Percentiles rank a stretch among this genome's conserved stretches.
These are phyloP conservation scores for Saturnispora gosingensis DNA, from an alignment of 805 yeast species.

Conservation along the genomic window DNA sequence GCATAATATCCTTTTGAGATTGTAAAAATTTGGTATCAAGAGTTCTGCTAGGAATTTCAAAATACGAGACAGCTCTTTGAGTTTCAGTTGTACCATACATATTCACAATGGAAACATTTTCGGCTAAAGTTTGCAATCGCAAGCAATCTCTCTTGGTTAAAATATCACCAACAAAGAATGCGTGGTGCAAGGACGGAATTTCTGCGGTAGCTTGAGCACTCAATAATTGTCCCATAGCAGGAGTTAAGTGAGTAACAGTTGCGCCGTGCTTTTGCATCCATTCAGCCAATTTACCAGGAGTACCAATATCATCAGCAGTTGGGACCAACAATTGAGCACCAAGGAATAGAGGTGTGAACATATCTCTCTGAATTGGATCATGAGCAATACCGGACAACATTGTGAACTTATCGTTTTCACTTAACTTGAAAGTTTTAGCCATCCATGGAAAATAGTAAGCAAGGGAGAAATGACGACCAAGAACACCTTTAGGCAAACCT, in stretches of 20 bases:
- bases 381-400: slow-evolving; percentile 99
- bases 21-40: slow-evolving; percentile 66
- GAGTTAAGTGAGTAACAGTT: slow-evolving; percentile 94
- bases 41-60: slow-evolving; percentile 69
- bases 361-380: slow-evolving; percentile 98
- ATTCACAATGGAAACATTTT: slow-evolving; percentile 82
- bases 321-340: slow-evolving; percentile 94
- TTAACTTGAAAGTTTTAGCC: slow-evolving; percentile 74
- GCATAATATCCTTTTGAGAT: slow-evolving; percentile 88
- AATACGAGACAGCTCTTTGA: slow-evolving; percentile 94
- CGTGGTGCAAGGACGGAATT: slow-evolving; percentile 83
- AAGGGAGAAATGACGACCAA: slow-evolving; percentile 93
- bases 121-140: slow-evolving; percentile 84
- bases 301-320: slow-evolving; percentile 94
- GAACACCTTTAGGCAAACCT: slow-evolving; percentile 97
- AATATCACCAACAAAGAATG: slow-evolving; percentile 97
- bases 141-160: slow-evolving; percentile 95
- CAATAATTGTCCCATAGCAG: slow-evolving; percentile 97
- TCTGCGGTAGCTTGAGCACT: slow-evolving; percentile 91
- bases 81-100: slow-evolving; percentile 99
- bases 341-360: slow-evolving; percentile 93
- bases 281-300: slow-evolving; percentile 94
- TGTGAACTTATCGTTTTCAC: slow-evolving; percentile 79
- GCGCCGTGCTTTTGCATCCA: slow-evolving; percentile 94
- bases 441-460: slow-evolving; percentile 99